Evolutionary conservation across 441 rosid species (phyloP), one percentile per base, ranked within the genome.

Genomic region (Erodium chrysanthum): DNA sequence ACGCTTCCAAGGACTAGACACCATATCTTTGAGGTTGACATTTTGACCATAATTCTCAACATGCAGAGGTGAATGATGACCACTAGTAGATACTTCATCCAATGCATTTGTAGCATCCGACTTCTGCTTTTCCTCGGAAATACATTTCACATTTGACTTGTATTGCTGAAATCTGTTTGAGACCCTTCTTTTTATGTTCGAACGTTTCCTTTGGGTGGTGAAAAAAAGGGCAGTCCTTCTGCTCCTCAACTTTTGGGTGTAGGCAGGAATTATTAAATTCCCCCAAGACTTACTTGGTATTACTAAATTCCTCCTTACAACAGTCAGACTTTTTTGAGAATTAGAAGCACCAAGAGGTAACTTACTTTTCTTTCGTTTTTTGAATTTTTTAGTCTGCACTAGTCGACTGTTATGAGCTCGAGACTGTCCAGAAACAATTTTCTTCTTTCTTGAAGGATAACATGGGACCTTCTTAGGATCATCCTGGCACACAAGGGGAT

Each of bases 1-100:
- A 68, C 68, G 68, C 72, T 67, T 81, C 69, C 70, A 75, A 62
- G 82, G 68, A 66, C 44, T 48, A 69, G 80, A 81, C 63, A 74
- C 75, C 73, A 65, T 62, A 37, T 73, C 75, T 76, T 76, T 71
- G 67, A 66, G 78, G 70, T 73, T 73, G 25, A 65, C 20, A 22
- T 29, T 52, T 67, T 56, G 69, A 31, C 73, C 75, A 70, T 50
- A 52, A 31, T 73, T 61, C 50, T 71, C 76, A 73, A 71, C 70
- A 12, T 59, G 58, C 46, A 44, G 22, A 60, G 66, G 48, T 7
- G 2, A 25, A 40, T 35, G 35, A 33, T 25, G 64, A 12, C 35
- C 23, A 59, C 52, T 63, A 25, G 72, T 27, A 70, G 63, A 60
- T 52, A 69, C 65, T 33, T 40, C 59, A 12, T 59, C 35, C 17